Base-by-base conservation (phyloP, 2,329 filamentous ascomycete genomes). In the Bipolaris sorokiniana region DNA sequence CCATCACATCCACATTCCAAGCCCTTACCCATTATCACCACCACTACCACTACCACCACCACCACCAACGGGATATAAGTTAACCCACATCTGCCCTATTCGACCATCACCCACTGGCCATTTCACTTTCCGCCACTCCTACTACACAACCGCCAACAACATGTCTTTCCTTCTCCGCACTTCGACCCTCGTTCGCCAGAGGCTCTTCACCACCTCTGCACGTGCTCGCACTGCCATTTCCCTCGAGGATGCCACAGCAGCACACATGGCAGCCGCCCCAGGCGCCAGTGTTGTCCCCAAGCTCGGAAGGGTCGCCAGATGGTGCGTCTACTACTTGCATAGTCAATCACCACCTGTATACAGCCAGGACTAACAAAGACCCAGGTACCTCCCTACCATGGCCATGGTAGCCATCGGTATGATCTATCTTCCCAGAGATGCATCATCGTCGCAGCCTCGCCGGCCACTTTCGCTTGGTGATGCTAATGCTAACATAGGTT, bases 361-460 rank as follows among this genome's bases (percentile, higher is more conserved):
- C 42, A 2, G 36, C 6, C 50, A 54, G 9, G 20, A 26, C 59
- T 62, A 46, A 62, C 53, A 26, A 31, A 15, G 16, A 5, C 31
- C 18, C 18, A 72, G 70, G 70, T 73, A 73, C 57, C 67, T 75
- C 9, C 72, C 72, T 31, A 67, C 72, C 42, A 75, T 75, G 72
- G 72, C 70, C 22, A 58, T 67, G 36, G 64, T 74, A 44, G 71
- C 72, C 58, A 51, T 70, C 28, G 69, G 70, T 60, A 74, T 70
- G 66, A 63, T 66, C 56, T 70, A 65, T 47, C 57, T 72, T 26
- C 69, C 71, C 23, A 58, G 65, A 26, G 61, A 58, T 49, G 40
- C 67, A 49, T 42, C 55, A 45, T 53, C 48, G 40, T 53, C 48
- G 20, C 51, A 63, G 44, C 57, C 59, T 61, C 63, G 65, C 54